Conservation (phyloP, 768 basidiomycete species). For the Psilocybe cubensis region DNA sequence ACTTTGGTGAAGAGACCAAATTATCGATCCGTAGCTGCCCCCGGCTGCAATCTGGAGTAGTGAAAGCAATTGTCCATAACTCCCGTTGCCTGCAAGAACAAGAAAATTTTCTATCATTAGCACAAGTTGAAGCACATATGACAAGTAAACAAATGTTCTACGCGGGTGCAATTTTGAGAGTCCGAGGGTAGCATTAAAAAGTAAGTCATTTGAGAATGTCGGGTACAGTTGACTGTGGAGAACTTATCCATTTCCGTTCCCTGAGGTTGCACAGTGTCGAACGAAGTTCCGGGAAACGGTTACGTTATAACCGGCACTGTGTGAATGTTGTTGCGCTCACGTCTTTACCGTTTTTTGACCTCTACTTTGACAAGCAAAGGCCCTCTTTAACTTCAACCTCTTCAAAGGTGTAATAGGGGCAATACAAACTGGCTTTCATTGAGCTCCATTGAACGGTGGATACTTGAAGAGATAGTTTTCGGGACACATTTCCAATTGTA, state of each 20-base stretch:
- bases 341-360: no score
- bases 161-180: background rate
- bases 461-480: no score
- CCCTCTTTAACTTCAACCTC: no score
- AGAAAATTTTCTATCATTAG: background rate
- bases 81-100: background rate
- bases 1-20: background rate
- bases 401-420: no score
- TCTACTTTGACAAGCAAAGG: no score
- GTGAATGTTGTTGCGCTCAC: no score
- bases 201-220: background rate
- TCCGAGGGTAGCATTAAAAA: background rate
- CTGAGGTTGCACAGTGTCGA: no score
- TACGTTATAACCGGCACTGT: no score
- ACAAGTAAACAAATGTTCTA: background rate
- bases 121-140: background rate
- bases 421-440: no score
- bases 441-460: no score
- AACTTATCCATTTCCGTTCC: background rate
- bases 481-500: no score
- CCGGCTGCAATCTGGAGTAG: background rate
- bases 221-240: background rate
- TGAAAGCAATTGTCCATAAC: background rate
- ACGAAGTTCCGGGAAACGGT: no score
- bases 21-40: background rate